Percentiles rank a stretch among this genome's conserved stretches.
Conservation (phyloP, 176 grass and related monocot species). For the Bothriochloa decipiens region DNA sequence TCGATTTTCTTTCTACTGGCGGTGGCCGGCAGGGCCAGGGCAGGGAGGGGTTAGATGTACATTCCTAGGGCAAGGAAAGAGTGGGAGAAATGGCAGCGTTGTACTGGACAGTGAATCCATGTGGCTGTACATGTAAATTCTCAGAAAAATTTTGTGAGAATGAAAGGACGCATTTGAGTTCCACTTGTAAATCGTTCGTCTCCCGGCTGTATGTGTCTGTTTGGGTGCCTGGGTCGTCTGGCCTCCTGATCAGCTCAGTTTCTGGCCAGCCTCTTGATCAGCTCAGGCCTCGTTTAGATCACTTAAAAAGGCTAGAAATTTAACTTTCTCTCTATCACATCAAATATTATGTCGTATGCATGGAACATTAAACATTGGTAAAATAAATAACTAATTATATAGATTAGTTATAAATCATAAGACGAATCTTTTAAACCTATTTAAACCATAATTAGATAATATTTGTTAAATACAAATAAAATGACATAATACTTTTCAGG, state of each 20-base stretch:
- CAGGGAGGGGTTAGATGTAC: slow-evolving; percentile 62
- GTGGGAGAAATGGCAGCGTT: slow-evolving; percentile 15
- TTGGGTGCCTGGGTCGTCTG: background rate
- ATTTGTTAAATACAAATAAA: too few species aligned
- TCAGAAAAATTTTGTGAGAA: slow-evolving; percentile 76
- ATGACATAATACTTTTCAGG: too few species aligned
- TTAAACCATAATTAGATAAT: too few species aligned
- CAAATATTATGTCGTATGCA: too few species aligned
- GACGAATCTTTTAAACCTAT: too few species aligned
- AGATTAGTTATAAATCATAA: too few species aligned
- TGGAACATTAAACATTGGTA: too few species aligned
- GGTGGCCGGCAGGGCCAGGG: background rate
- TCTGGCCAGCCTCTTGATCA: too few species aligned
- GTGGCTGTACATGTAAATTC: slow-evolving; percentile 76
- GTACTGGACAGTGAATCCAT: slow-evolving; percentile 50
- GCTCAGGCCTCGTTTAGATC: too few species aligned
- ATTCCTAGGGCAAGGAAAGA: slow-evolving; percentile 53
- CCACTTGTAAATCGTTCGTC: background rate
- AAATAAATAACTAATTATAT: too few species aligned
- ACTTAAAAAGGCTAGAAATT: too few species aligned
- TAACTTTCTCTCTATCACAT: too few species aligned
- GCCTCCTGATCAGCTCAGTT: background rate
- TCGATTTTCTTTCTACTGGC: slow-evolving; percentile 35
- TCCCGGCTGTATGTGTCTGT: background rate
- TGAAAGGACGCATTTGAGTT: slow-evolving; percentile 59